Evolutionary conservation across 345 rosid genomes (phyloP).

Genomic region (Dovyalis caffra): DNA sequence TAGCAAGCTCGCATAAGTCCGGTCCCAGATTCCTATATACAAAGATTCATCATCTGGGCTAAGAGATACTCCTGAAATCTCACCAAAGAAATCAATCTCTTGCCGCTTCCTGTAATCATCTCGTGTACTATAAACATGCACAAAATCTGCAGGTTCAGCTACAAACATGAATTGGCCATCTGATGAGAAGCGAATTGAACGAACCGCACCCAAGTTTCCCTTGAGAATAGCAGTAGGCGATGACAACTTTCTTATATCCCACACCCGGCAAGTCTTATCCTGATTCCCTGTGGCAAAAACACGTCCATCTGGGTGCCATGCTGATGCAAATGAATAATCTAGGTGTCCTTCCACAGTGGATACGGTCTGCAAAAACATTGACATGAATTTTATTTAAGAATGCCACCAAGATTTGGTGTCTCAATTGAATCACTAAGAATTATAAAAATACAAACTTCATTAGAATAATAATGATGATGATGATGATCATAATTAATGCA

Average conservation of each 20-base stretch:
- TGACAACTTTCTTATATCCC: conserved; percentile 58
- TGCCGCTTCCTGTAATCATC: conserved; percentile 37
- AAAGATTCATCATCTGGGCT: conserved; percentile 61
- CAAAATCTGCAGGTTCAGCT: conserved; percentile 69
- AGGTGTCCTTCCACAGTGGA: conserved; percentile 45
- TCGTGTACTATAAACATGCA: conserved; percentile 51
- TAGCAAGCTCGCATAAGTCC: conserved; percentile 60
- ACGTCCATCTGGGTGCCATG: conserved; percentile 63
- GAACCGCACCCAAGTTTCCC: conserved; percentile 60
- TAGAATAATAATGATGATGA: too few species aligned
- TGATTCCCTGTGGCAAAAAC: conserved; percentile 64
- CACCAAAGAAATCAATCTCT: conserved; percentile 71
- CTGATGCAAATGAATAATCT: conserved; percentile 65
- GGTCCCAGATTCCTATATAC: conserved; percentile 60
- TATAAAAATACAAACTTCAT: background rate
- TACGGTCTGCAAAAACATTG: conserved; percentile 30
- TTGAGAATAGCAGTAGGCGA: conserved; percentile 40
- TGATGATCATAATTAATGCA: too few species aligned
- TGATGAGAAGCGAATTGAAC: conserved; percentile 52
- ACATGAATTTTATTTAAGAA: background rate
- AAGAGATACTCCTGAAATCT: conserved; percentile 60
- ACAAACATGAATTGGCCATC: conserved; percentile 57
- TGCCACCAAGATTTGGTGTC: background rate
- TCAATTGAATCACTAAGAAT: background rate
- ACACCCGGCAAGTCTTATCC: conserved; percentile 63